Evolutionary conservation across 768 basidiomycete species (phyloP).

Genomic region (Leccinum imitatum): DNA sequence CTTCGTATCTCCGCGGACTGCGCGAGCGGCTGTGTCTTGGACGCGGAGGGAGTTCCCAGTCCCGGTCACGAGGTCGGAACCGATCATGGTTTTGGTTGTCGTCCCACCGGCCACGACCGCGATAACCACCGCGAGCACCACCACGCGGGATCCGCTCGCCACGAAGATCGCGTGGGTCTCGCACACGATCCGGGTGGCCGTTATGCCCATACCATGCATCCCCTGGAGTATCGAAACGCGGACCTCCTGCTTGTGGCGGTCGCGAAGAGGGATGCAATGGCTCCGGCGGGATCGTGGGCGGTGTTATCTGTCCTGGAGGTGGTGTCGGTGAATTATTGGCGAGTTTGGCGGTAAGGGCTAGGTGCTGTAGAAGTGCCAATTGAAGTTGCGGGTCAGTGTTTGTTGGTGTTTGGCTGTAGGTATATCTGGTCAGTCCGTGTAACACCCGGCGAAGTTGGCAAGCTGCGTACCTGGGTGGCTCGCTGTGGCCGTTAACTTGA

Average conservation of each 20-base stretch:
- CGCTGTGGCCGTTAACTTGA: constrained; percentile 38
- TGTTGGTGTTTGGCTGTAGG: constrained; percentile 59
- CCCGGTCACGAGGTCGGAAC: constrained; percentile 48
- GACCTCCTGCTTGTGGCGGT: background rate
- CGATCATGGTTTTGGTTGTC: constrained; percentile 47
- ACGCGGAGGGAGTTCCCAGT: constrained; percentile 39
- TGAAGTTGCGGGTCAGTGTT: constrained; percentile 53
- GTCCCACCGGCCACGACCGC: constrained; percentile 68
- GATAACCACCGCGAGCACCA: constrained; percentile 51
- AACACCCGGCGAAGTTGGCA: background rate
- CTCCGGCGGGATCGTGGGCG: constrained; percentile 24
- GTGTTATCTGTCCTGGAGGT: constrained; percentile 27
- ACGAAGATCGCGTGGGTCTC: constrained; percentile 46
- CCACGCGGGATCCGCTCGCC: constrained; percentile 55
- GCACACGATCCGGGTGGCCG: constrained; percentile 42
- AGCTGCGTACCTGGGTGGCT: constrained; percentile 37
- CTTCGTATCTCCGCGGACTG: constrained; percentile 65
- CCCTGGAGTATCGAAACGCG: constrained; percentile 36
- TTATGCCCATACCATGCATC: constrained; percentile 38
- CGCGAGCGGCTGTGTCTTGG: constrained; percentile 66
- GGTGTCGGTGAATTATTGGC: constrained; percentile 31
- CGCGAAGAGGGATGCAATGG: constrained; percentile 15
- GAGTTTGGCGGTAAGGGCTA: constrained; percentile 59
- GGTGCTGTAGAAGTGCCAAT: constrained; percentile 73
- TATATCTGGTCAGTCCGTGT: constrained; percentile 4